A percentile compares a stretch with the other conserved stretches of the same genome.
These are phyloP conservation scores for Dioszegia hungarica DNA, from an alignment of 768 basidiomycete species.

Conservation along the genomic window DNA sequence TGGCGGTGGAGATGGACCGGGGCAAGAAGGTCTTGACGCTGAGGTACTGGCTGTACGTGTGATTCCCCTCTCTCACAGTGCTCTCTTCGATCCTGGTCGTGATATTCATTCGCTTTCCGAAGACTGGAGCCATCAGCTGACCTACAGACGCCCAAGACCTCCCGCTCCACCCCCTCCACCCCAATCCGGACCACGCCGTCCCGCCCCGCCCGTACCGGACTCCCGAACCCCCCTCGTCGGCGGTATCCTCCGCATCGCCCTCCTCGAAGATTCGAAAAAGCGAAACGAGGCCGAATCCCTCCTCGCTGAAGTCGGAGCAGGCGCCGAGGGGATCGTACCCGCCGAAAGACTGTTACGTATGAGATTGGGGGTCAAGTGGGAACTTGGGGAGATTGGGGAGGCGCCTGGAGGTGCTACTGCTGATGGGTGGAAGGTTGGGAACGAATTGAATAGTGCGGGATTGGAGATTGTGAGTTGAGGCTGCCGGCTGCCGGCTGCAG, in stretches of 20 bases:
- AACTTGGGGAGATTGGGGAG: constrained; percentile 61
- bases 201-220: background rate
- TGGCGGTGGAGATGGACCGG: constrained; percentile 65
- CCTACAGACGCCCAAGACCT: constrained; percentile 1
- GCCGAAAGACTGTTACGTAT: constrained; percentile 67
- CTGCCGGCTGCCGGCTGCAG: too few species aligned
- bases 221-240: constrained; percentile 52
- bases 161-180: background rate
- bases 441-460: constrained; percentile 51
- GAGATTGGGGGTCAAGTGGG: constrained; percentile 70
- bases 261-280: background rate
- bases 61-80: background rate
- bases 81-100: too few species aligned
- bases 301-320: constrained; percentile 20
- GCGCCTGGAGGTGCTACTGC: too few species aligned
- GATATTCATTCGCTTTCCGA: too few species aligned
- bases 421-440: constrained; percentile 57
- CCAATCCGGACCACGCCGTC: background rate
- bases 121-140: background rate
- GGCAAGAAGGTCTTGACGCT: constrained; percentile 65
- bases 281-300: constrained; percentile 20
- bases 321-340: constrained; percentile 44
- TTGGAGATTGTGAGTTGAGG: constrained; percentile 57
- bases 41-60: constrained; percentile 78
- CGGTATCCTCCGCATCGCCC: constrained; percentile 66